Evolutionary conservation across 148 eudicot species (phyloP), one percentile per base, ranked within the genome.

Genomic region (Nyssa sinensis): DNA sequence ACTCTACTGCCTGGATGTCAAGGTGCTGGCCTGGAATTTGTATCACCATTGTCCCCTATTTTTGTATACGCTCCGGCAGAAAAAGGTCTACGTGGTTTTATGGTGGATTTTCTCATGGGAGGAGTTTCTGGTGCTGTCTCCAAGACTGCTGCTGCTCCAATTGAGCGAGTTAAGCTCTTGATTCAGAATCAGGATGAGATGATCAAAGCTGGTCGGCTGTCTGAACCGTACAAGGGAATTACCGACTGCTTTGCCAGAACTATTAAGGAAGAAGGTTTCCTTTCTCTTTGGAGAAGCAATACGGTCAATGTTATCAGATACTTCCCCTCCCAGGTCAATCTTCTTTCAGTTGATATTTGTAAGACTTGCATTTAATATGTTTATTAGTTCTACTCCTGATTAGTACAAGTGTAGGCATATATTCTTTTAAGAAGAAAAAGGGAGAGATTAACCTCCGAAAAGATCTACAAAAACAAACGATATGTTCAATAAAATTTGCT

Each of bases 291-390:
- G 90, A 81, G 92, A 78, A 86, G 93, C 70, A 91, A 91, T 73
- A 89, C 90, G 28, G 90, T 87, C n/a, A 89, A 91, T 80, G 97
- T 89, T 60, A 86, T 91, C 68, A 80, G 97, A 86, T 91, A 91
- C 75, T 91, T 91, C 81, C 97, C 97, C n/a, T 87, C 97, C 64
- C 97, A 91, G 90, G 97, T 87, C 32, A 69, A 74, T 69, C 0
- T 33, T 32, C 68, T 62, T 6, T 1, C 34, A 27, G 59, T 19
- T 55, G 24, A 19, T n/a, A 24, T 55, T 55, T 55, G 59, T 19
- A 13, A 55, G 25, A 17, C 25, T 55, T 21, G 59, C 25, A 7
- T 11, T 17, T 11, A 1, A 11, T 44, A 11, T 44, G 51, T 44
- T 14, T 44, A 4, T 19, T 55, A 17, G 19, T n/a, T 55, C 59